A percentile compares a stretch with the other conserved stretches of the same genome.
Evolutionary conservation across 2,329 filamentous ascomycete genomes (phyloP).

Genomic region (Xylariaceae sp.): DNA sequence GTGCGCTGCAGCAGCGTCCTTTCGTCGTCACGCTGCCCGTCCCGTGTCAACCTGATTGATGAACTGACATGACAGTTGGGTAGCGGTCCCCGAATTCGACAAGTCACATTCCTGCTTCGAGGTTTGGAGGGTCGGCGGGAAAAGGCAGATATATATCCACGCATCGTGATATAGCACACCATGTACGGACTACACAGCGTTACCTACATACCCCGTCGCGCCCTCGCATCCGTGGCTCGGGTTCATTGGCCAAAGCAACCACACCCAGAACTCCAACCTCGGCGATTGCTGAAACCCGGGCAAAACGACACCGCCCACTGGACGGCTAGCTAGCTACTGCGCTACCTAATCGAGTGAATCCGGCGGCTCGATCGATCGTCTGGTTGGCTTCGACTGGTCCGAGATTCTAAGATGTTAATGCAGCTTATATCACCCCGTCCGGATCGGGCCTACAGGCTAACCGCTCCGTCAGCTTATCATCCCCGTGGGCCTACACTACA

Average conservation of each 20-base stretch:
- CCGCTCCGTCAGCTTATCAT: slow-evolving; percentile 14
- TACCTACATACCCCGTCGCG: slow-evolving; percentile 12
- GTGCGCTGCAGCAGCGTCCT: not conserved
- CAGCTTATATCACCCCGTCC: slow-evolving; percentile 3
- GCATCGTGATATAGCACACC: not conserved
- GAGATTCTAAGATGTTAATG: too few species aligned
- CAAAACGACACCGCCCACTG: not conserved
- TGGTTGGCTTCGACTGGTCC: too few species aligned
- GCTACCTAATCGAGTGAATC: slow-evolving; percentile 13
- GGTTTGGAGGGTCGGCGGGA: not conserved
- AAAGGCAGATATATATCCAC: not conserved
- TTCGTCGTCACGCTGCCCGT: not conserved
- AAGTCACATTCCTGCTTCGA: not conserved
- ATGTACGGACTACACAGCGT: slow-evolving; percentile 1
- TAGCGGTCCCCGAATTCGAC: not conserved
- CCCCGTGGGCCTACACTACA: slow-evolving; percentile 8
- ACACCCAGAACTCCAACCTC: slow-evolving; percentile 14
- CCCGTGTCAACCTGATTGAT: not conserved
- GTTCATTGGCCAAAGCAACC: slow-evolving; percentile 20
- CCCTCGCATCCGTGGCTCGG: slow-evolving; percentile 22
- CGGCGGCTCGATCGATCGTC: slow-evolving; percentile 4
- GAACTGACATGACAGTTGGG: not conserved
- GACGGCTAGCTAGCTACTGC: slow-evolving; percentile 18
- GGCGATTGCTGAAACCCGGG: slow-evolving; percentile 23
- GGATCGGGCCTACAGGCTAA: too few species aligned